Conservation (phyloP, 1,139 yeast genomes). For the Saccharomyces hybrid region DNA sequence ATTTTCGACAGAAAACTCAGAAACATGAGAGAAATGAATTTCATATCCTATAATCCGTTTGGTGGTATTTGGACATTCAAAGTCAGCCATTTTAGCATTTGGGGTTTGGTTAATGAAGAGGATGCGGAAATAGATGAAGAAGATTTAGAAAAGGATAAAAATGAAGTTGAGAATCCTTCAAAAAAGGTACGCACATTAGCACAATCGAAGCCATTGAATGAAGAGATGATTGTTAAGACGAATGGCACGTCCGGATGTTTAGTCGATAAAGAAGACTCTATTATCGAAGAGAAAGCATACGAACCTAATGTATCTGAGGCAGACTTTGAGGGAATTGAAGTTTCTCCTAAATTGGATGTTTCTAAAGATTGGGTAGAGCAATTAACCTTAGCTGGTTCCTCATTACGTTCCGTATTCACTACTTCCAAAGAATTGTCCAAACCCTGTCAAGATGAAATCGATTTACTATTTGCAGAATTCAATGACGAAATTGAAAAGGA, state of each 20-base stretch:
- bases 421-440: conserved; percentile 18
- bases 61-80: conserved; percentile 74
- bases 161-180: conserved; percentile 28
- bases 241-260: background rate
- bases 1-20: conserved; percentile 45
- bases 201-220: background rate
- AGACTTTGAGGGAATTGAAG: conserved; percentile 39
- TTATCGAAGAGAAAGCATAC: conserved; percentile 54
- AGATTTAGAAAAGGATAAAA: conserved; percentile 33
- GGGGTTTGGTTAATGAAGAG: conserved; percentile 79
- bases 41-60: conserved; percentile 69
- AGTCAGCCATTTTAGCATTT: conserved; percentile 86
- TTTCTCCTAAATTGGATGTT: conserved; percentile 39
- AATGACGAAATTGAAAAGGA: conserved; percentile 30
- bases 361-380: conserved; percentile 61
- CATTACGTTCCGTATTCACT: conserved; percentile 43
- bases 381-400: conserved; percentile 48
- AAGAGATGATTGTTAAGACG: background rate
- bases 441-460: conserved; percentile 26
- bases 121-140: conserved; percentile 48
- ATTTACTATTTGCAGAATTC: conserved; percentile 48
- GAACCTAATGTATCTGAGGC: conserved; percentile 50
- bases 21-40: conserved; percentile 61
- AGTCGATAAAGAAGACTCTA: background rate
- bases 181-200: background rate